Evolutionary conservation across 2,329 filamentous ascomycete species (phyloP), one percentile per base, ranked within the genome.

Genomic region (Pseudogymnoascus sp.): DNA sequence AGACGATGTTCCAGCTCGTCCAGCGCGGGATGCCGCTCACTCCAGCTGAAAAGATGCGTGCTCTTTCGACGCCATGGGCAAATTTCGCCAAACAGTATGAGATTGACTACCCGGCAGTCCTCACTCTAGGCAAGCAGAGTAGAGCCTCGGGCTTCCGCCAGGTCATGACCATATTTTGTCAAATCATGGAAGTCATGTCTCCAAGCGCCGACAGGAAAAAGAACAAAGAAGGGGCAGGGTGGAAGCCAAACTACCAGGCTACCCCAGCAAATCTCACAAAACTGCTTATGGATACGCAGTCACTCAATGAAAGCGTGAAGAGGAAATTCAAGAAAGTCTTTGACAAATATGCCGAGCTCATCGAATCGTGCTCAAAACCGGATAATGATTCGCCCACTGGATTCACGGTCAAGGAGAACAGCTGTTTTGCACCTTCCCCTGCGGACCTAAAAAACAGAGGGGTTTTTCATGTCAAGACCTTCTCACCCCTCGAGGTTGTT

Each of bases 1-100:
- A 80, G 62, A 79, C 79, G 9, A 72, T 80, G 58, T 80, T 80
- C 63, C 74, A 77, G 5, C 70, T 78, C 12, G 78, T 80, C 0
- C 78, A 81, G 60, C 73, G 76, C 63, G 79, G 78, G 7, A 68
- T 80, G 5, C 74, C 75, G 31, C 71, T 80, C 3, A 77, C 73
- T 3, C 69, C 72, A 7, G 78, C 77, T 0, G 79, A 80, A 65
- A 79, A 78, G 65, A 75, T 80, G 68, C 73, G 75, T 58, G 79
- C 78, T 17, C 73, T 74, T 58, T 75, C 72, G 0, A 78, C 77
- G 0, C 72, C 74, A 8, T 80, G 78, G 78, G 78, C 80, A 61
- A 72, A 71, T 7, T 74, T 79, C 15, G 74, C 75, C 0, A 74
- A 71, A 58, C 67, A 75, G 27, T 77, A 76, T 61, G 76, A 79